A percentile compares a stretch with the other conserved stretches of the same genome.
phyloP scores from a whole-genome alignment of 1,139 yeast species.

The Pichia sp. region DNA sequence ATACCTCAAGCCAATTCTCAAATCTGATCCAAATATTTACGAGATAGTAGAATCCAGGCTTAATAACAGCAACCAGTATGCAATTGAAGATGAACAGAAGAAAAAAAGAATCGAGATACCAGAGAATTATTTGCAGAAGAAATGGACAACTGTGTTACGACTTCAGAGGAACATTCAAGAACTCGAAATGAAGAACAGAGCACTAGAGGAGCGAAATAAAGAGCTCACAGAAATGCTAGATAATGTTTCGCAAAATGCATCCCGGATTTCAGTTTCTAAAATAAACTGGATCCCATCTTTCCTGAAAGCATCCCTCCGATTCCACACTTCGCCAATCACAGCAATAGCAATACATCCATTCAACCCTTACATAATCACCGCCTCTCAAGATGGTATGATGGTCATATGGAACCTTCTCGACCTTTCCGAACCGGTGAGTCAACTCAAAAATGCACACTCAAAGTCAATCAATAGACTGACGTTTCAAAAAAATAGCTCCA shows the following conservation, averaged over 20 bases:
- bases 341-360: constrained; percentile 70
- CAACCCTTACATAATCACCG: constrained; percentile 62
- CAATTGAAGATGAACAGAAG: not conserved
- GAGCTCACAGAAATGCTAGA: constrained; percentile 17
- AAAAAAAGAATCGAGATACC: constrained; percentile 33
- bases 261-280: constrained; percentile 27
- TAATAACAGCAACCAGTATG: not conserved
- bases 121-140: constrained; percentile 57
- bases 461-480: constrained; percentile 61
- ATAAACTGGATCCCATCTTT: constrained; percentile 68
- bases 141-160: constrained; percentile 84
- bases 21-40: constrained; percentile 6
- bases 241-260: not conserved
- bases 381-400: constrained; percentile 71
- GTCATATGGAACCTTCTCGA: constrained; percentile 70
- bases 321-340: constrained; percentile 60
- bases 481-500: constrained; percentile 38
- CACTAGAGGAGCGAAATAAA: constrained; percentile 24
- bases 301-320: constrained; percentile 47
- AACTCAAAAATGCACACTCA: constrained; percentile 69
- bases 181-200: constrained; percentile 34
- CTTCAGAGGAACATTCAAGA: constrained; percentile 74
- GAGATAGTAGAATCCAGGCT: constrained; percentile 1
- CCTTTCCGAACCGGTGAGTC: constrained; percentile 61
- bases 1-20: constrained; percentile 17